Evolutionary conservation across 2,329 filamentous ascomycete genomes (phyloP).

Genomic region (Colletotrichum navitas): DNA sequence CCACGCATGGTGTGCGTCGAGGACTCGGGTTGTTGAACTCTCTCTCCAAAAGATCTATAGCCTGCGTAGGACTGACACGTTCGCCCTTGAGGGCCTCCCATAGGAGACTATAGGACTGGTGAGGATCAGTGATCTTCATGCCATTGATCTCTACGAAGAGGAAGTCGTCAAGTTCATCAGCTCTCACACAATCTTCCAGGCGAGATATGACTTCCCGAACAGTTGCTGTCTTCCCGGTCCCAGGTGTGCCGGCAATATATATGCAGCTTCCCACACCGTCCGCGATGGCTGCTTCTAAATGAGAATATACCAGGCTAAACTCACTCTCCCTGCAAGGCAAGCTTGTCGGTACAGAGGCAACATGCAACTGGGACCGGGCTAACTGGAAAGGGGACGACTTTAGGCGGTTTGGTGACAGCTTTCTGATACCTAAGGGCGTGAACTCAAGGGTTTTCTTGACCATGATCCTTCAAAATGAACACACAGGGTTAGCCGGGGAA

Average conservation of each 20-base stretch:
- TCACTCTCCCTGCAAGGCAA: constrained; percentile 93
- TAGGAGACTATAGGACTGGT: constrained; percentile 93
- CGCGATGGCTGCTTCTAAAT: constrained; percentile 93
- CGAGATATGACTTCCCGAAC: constrained; percentile 94
- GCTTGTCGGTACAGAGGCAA: constrained; percentile 90
- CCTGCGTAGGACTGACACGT: constrained; percentile 90
- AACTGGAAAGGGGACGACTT: constrained; percentile 91
- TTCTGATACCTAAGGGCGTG: constrained; percentile 90
- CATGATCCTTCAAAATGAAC: constrained; percentile 62
- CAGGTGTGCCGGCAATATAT: constrained; percentile 98
- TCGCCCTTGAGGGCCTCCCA: constrained; percentile 98
- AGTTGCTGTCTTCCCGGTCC: constrained; percentile 97
- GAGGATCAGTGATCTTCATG: constrained; percentile 99
- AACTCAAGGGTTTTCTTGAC: constrained; percentile 94
- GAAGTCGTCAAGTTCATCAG: constrained; percentile 96
- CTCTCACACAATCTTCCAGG: constrained; percentile 86
- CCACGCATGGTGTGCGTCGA: constrained; percentile 91
- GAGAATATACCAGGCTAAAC: constrained; percentile 91
- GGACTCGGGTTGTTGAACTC: constrained; percentile 95
- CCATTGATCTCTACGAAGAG: constrained; percentile 99
- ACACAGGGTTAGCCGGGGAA: neutral
- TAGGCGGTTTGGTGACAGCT: constrained; percentile 80
- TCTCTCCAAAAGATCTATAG: constrained; percentile 88
- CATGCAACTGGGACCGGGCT: constrained; percentile 89
- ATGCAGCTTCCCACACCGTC: constrained; percentile 96